These are phyloP conservation scores for Prunus yedoensis DNA, from an alignment of 331 rosid genomes.

Conservation along the genomic window DNA sequence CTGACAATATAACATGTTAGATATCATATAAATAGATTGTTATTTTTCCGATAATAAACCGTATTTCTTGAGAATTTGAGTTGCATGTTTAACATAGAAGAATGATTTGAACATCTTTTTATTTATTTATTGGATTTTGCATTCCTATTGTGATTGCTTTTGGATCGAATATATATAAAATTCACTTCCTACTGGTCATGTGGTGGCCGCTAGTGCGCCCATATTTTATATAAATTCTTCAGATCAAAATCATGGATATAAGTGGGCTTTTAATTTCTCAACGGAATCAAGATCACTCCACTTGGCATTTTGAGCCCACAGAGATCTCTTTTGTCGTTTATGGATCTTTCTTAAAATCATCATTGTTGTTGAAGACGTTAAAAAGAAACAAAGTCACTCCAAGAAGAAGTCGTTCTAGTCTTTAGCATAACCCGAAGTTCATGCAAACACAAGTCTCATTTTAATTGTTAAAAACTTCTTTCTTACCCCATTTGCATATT, in stretches of 20 bases:
- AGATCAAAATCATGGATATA: background rate
- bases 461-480: too few relatives aligned
- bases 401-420: background rate
- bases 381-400: background rate
- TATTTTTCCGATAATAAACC: too few relatives aligned
- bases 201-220: background rate
- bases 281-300: background rate
- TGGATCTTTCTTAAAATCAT: background rate
- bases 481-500: background rate
- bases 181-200: background rate
- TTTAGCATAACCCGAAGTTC: background rate
- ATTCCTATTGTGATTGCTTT: slow-evolving; percentile 10
- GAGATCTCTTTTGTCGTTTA: background rate
- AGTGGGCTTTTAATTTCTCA: slow-evolving; percentile 1
- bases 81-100: background rate
- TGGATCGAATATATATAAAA: background rate
- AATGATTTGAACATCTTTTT: background rate
- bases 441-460: background rate
- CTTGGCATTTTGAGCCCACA: background rate
- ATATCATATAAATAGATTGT: background rate
- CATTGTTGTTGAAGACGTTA: background rate
- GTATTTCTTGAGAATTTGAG: background rate
- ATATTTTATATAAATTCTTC: background rate
- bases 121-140: background rate
- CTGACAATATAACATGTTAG: background rate